Conservation (phyloP, 805 yeast genomes). For the Suhomyces tanzawaensis region DNA sequence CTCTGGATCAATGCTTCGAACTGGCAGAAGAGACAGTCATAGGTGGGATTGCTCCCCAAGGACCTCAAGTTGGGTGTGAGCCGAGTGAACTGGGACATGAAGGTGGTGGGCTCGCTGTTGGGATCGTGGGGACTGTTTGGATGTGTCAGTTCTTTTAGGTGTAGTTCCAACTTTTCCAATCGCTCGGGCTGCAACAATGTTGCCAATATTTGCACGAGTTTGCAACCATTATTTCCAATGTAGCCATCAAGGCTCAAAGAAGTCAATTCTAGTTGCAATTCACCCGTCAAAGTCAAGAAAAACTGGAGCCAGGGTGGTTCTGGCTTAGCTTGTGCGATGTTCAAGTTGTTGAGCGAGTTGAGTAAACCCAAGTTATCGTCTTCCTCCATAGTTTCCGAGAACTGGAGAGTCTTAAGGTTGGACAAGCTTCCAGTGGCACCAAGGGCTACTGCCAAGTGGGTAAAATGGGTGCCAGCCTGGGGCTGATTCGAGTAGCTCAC, state of each 20-base stretch:
- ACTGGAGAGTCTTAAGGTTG: conserved; percentile 14
- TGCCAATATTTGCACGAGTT: conserved; percentile 9
- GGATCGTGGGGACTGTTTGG: conserved; percentile 13
- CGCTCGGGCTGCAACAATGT: conserved; percentile 13
- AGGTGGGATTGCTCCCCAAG: conserved; percentile 16
- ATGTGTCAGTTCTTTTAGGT: conserved; percentile 23
- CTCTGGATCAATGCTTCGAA: conserved; percentile 5
- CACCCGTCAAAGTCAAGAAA: conserved; percentile 10
- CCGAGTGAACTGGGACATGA: conserved; percentile 11
- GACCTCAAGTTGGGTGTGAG: conserved; percentile 10
- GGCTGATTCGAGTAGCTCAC: conserved; percentile 9
- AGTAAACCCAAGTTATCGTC: conserved; percentile 14
- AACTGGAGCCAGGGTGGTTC: conserved; percentile 22
- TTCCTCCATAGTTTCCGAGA: conserved; percentile 12
- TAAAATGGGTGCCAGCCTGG: not conserved
- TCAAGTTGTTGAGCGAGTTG: conserved; percentile 11
- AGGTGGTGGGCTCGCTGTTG: conserved; percentile 7
- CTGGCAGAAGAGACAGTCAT: conserved; percentile 22
- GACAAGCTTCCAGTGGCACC: conserved; percentile 1
- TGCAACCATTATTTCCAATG: conserved; percentile 14
- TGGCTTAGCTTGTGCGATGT: not conserved
- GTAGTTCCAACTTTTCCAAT: conserved; percentile 14
- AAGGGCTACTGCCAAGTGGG: conserved; percentile 10
- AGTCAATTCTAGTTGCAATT: conserved; percentile 7
- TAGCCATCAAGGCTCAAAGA: conserved; percentile 23